A percentile compares a stretch with the other conserved stretches of the same genome.
Conservation (phyloP, 768 basidiomycete species). For the Mycena epipterygia region DNA sequence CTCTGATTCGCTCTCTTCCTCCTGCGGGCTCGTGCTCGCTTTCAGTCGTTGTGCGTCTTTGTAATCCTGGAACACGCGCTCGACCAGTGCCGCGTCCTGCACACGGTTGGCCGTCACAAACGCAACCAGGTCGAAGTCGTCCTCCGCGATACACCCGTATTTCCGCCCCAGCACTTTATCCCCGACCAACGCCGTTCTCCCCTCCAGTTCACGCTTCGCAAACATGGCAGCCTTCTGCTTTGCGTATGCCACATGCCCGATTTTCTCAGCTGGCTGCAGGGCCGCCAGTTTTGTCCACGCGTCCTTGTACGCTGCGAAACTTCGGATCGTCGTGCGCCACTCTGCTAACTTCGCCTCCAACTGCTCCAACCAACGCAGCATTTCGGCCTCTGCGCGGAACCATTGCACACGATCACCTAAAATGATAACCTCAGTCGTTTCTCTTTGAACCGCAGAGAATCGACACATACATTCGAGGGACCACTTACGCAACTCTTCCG, state of each 20-base stretch:
- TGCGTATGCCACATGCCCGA: conserved; percentile 1
- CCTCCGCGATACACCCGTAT: too few relatives aligned
- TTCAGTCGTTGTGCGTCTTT: too few relatives aligned
- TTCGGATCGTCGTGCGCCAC: conserved; percentile 2
- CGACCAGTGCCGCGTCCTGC: too few relatives aligned
- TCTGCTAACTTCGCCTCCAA: conserved; percentile 2
- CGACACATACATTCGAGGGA: conserved; percentile 1
- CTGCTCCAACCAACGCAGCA: conserved; percentile 5
- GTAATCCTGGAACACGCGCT: too few relatives aligned
- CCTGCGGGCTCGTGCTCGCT: too few relatives aligned
- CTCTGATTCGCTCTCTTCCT: too few relatives aligned
- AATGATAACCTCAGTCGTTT: not conserved
- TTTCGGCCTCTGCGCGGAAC: conserved; percentile 22
- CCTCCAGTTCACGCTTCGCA: not conserved
- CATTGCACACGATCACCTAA: conserved; percentile 6
- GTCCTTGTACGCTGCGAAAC: not conserved
- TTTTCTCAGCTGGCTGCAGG: not conserved
- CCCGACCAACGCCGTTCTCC: too few relatives aligned
- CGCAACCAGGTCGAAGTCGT: too few relatives aligned
- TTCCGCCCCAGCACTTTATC: too few relatives aligned
- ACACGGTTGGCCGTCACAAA: too few relatives aligned
- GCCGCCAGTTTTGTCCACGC: not conserved
- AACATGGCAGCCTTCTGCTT: conserved; percentile 4
- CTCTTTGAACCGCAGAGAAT: not conserved
- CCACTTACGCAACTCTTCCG: not conserved